Evolutionary conservation across 2,329 filamentous ascomycete genomes (phyloP), one percentile per base, ranked within the genome.

Genomic region (Diaporthe capsici): DNA sequence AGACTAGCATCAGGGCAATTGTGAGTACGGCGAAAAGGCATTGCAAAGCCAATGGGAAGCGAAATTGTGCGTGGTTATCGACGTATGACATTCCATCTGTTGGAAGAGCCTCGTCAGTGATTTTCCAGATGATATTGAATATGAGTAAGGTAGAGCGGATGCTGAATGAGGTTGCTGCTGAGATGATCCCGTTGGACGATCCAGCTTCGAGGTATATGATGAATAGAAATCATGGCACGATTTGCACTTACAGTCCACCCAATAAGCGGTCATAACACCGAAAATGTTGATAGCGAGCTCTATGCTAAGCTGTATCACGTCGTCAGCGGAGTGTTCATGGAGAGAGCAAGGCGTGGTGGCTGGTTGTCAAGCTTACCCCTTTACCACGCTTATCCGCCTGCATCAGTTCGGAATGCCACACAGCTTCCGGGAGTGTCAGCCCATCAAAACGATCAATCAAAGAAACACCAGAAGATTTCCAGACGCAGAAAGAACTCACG

Each of bases 41-140:
- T 77, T 88, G 87, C 8, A 88, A 81, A 1, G 84, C 86, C 4
- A 88, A 78, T 0, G 86, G 86, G 58, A 88, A 88, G 1, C 86
- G 85, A 74, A 87, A 88, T 51, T 85, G 83, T 1, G 82, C 79
- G 22, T 84, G 82, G 55, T 80, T 84, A 37, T 79, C 73, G 44
- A 84, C 80, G 53, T 79, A 84, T 5, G 82, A 84, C 80, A 70
- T 55, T 42, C 65, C 65, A 31, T 70, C 55, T 58, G 7, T 58
- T 4, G 10, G 20, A 31, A n/a, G 55, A n/a, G 9, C 31, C 7
- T 22, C 12, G 55, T 58, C 17, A 58, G 55, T 20, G 31, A 37
- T 58, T 22, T 58, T 34, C 55, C 4, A 58, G 20, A 22, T 28
- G 4, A 22, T 1, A 22, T 34, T 12, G 4, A 57, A 28, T 2